Conservation (phyloP, 176 grass and related monocot genomes). For the Hyparrhenia diplandra region DNA sequence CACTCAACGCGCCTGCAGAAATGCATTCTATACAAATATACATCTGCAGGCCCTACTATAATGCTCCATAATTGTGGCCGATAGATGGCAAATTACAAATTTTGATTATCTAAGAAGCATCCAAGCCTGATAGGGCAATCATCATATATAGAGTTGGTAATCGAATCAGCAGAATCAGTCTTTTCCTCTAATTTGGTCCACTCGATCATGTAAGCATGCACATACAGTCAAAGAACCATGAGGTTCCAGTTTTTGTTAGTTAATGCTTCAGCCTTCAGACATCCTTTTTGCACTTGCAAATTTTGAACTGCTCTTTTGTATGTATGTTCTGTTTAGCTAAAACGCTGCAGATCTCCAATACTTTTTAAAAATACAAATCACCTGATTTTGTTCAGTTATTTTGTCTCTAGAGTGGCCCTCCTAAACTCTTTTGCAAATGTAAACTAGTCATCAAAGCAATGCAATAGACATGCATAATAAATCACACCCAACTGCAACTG, state of each 20-base stretch:
- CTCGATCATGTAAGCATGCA: background rate
- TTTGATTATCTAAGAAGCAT: background rate
- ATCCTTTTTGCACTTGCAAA: background rate
- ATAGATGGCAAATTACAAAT: background rate
- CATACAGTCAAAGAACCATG: slow-evolving; percentile 19
- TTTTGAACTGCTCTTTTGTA: background rate
- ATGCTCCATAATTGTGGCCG: background rate
- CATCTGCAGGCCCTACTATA: slow-evolving; percentile 5
- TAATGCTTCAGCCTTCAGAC: background rate
- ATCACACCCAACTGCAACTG: slow-evolving; percentile 33
- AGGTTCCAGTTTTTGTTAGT: background rate
- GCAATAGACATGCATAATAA: slow-evolving; percentile 25
- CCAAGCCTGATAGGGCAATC: slow-evolving; percentile 14
- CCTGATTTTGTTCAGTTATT: slow-evolving; percentile 2
- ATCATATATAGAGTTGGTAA: slow-evolving; percentile 36
- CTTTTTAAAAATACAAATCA: background rate
- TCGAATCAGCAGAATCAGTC: slow-evolving; percentile 28
- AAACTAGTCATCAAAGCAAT: slow-evolving; percentile 20
- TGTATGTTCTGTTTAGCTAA: background rate
- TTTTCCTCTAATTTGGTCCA: background rate
- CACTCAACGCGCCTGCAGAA: slow-evolving; percentile 9
- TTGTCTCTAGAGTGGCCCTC: slow-evolving; percentile 16
- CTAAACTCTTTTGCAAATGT: background rate
- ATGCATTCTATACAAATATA: background rate
- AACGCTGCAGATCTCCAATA: background rate